Conservation (phyloP, 2,329 filamentous ascomycete genomes). For the Sporothrix luriei region DNA sequence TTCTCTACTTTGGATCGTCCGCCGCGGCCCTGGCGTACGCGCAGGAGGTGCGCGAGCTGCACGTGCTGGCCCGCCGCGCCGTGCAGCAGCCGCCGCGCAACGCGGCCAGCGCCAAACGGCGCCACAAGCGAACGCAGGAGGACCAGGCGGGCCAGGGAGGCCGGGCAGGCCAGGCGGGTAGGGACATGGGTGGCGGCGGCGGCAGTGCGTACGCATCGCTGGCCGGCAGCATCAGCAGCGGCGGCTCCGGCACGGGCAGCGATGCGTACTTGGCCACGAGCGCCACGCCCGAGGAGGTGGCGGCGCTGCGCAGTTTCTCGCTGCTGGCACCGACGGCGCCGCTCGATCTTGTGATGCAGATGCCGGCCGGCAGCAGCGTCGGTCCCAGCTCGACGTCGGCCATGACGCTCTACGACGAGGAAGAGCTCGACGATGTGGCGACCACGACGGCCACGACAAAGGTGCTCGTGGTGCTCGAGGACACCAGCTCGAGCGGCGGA, state of each 20-base stretch:
- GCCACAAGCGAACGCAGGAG: constrained; percentile 37
- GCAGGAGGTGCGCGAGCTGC: constrained; percentile 55
- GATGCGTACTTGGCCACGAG: constrained; percentile 30
- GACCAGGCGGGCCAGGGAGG: no score
- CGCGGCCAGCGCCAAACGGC: constrained; percentile 12
- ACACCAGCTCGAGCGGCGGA: constrained; percentile 28
- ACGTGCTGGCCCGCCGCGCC: constrained; percentile 41
- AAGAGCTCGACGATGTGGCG: constrained; percentile 33
- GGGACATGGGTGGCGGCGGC: constrained; percentile 30
- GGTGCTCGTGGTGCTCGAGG: constrained; percentile 46
- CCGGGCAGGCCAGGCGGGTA: no score
- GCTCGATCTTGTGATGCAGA: constrained; percentile 37
- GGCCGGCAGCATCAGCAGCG: neutral
- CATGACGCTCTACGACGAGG: constrained; percentile 29
- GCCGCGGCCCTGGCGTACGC: constrained; percentile 65
- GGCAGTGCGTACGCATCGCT: neutral
- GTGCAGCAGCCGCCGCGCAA: constrained; percentile 40
- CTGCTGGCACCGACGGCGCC: constrained; percentile 41
- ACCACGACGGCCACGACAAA: constrained; percentile 37
- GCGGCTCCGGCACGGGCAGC: neutral
- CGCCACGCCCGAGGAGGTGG: constrained; percentile 32
- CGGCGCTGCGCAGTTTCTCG: constrained; percentile 40
- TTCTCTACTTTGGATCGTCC: constrained; percentile 65
- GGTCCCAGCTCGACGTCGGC: neutral
- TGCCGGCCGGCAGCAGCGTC: constrained; percentile 25